A percentile compares a stretch with the other conserved stretches of the same genome.
phyloP scores from a whole-genome alignment of 306 rosid species.

The Malus sylvestris region DNA sequence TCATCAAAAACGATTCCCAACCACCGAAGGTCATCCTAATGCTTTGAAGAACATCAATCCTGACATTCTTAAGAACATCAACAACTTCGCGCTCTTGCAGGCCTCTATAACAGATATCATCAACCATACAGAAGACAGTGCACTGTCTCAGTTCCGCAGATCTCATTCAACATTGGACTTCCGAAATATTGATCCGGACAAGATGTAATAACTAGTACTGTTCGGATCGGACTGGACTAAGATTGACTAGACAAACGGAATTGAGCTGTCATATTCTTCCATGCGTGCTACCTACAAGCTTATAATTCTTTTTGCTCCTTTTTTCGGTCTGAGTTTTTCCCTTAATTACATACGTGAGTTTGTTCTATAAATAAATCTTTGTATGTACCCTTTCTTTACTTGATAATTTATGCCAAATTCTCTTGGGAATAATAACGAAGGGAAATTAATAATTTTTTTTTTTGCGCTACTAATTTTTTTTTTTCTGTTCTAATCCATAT shows the following conservation, averaged over 20 bases:
- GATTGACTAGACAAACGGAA: not conserved
- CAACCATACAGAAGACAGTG: slow-evolving; percentile 41
- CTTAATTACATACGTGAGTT: not conserved
- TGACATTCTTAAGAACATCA: slow-evolving; percentile 54
- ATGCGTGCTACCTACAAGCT: not conserved
- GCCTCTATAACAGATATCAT: slow-evolving; percentile 53
- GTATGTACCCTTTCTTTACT: slow-evolving; percentile 2
- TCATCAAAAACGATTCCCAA: slow-evolving; percentile 32
- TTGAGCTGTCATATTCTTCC: not conserved
- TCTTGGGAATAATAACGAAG: not conserved
- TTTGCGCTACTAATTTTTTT: no score
- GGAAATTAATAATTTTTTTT: no score
- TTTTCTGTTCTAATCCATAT: no score
- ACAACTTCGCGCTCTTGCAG: slow-evolving; percentile 41
- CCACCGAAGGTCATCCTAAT: slow-evolving; percentile 64
- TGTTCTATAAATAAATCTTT: slow-evolving; percentile 18
- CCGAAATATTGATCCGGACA: slow-evolving; percentile 35
- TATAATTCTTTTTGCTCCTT: not conserved
- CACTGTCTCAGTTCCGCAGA: slow-evolving; percentile 30
- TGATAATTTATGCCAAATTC: not conserved
- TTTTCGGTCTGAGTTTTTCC: not conserved
- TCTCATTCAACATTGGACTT: slow-evolving; percentile 53
- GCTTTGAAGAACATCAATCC: slow-evolving; percentile 70
- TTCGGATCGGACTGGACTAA: slow-evolving; percentile 14
- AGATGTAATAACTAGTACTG: slow-evolving; percentile 2